Conservation (phyloP, 495 filamentous ascomycete species). For the Chaetomium tenue region DNA sequence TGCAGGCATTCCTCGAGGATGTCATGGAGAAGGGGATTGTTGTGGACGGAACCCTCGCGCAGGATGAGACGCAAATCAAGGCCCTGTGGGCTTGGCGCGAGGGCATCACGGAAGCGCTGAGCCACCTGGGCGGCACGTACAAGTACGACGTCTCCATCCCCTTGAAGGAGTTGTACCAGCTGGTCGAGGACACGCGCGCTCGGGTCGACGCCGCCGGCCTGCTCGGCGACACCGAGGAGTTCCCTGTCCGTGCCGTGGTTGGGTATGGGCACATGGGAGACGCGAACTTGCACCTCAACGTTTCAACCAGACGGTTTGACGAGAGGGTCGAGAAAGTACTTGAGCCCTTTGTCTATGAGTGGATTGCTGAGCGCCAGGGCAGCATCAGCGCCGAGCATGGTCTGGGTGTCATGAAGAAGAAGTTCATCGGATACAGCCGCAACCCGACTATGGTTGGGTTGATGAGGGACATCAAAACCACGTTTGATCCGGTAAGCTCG, state of each 20-base stretch:
- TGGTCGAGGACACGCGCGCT: constrained; percentile 79
- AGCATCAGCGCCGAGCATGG: constrained; percentile 97
- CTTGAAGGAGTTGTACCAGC: constrained; percentile 75
- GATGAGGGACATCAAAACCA: constrained; percentile 89
- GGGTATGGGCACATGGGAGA: constrained; percentile 99
- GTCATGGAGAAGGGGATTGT: constrained; percentile 84
- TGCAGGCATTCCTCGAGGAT: constrained; percentile 81
- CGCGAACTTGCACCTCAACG: constrained; percentile 89
- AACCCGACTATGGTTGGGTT: constrained; percentile 78
- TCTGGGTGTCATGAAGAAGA: constrained; percentile 89
- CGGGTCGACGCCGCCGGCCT: constrained; percentile 70
- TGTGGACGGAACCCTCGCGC: constrained; percentile 80
- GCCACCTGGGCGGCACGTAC: constrained; percentile 93
- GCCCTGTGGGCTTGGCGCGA: constrained; percentile 91
- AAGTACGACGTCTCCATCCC: constrained; percentile 98
- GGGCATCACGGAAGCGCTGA: constrained; percentile 81
- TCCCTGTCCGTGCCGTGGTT: constrained; percentile 83
- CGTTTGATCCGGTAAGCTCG: constrained; percentile 83
- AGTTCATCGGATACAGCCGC: constrained; percentile 88
- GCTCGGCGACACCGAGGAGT: constrained; percentile 70
- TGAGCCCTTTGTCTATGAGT: constrained; percentile 96
- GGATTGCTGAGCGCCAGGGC: constrained; percentile 81
- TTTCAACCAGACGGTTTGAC: constrained; percentile 76
- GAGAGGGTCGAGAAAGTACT: constrained; percentile 84
- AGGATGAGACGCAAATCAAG: constrained; percentile 85